Evolutionary conservation across 306 rosid species (phyloP).

Genomic region (Betula pendula): DNA sequence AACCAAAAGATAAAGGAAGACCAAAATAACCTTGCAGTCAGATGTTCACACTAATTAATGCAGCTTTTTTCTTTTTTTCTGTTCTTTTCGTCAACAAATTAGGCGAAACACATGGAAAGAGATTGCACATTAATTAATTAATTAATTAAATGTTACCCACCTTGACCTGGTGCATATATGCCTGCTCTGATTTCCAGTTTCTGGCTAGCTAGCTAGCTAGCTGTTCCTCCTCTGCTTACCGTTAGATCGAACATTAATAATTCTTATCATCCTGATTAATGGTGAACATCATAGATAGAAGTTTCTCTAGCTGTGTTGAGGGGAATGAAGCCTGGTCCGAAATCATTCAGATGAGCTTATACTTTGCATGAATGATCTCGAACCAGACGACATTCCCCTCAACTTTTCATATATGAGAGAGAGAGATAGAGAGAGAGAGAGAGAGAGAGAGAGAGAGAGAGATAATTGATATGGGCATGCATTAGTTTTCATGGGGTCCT

Average conservation of each 20-base stretch:
- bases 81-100: constrained; percentile 11
- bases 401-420: constrained; percentile 46
- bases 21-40: neutral
- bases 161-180: constrained; percentile 11
- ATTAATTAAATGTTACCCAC: constrained; percentile 20
- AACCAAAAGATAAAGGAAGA: constrained; percentile 1
- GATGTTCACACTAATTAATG: constrained; percentile 25
- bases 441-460: constrained; percentile 19
- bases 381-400: constrained; percentile 79
- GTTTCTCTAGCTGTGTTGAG: constrained; percentile 44
- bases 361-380: constrained; percentile 54
- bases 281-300: neutral
- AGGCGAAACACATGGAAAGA: constrained; percentile 8
- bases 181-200: constrained; percentile 24
- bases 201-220: no score
- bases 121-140: constrained; percentile 10
- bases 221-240: neutral
- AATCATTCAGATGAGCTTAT: constrained; percentile 38
- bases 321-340: constrained; percentile 99
- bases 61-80: constrained; percentile 3
- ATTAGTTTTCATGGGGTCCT: constrained; percentile 65
- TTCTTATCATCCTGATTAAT: neutral
- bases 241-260: neutral
- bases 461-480: constrained; percentile 70
- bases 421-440: constrained; percentile 36